A percentile compares a stretch with the other conserved stretches of the same genome.
Conservation (phyloP, 2,329 filamentous ascomycete species). For the Orbilia ellipsospora region DNA sequence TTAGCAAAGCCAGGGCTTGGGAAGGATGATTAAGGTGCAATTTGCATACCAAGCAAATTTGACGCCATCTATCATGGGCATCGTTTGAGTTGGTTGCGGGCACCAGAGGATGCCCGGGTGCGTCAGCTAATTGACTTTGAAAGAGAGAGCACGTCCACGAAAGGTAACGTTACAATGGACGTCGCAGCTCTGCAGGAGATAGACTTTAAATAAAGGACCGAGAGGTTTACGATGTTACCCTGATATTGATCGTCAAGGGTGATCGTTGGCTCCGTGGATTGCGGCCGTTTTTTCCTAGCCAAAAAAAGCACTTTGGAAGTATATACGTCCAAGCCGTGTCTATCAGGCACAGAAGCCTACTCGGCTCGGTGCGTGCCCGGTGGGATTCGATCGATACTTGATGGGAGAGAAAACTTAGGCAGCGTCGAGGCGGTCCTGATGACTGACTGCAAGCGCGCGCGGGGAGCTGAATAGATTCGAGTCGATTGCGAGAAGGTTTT, state of each 20-base stretch:
- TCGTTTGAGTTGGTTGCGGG: slow-evolving; percentile 16
- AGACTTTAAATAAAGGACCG: slow-evolving; percentile 5
- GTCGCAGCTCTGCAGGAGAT: slow-evolving; percentile 14
- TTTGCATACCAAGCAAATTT: slow-evolving; percentile 58
- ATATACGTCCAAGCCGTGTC: no score
- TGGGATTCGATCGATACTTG: not conserved
- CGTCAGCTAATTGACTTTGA: not conserved
- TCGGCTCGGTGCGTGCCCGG: no score
- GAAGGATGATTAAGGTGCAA: not conserved
- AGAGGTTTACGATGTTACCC: slow-evolving; percentile 11
- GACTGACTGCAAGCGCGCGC: not conserved
- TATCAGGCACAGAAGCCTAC: no score
- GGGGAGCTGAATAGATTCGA: not conserved
- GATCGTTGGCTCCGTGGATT: slow-evolving; percentile 4
- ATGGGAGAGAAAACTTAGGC: not conserved
- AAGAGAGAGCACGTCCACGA: not conserved
- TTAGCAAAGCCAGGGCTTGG: not conserved
- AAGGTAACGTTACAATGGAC: slow-evolving; percentile 27
- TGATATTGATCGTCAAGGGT: slow-evolving; percentile 6
- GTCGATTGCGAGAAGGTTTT: slow-evolving; percentile 5
- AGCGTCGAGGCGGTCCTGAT: not conserved
- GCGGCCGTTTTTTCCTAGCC: slow-evolving; percentile 1
- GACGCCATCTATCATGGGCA: slow-evolving; percentile 58
- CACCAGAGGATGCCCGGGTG: not conserved
- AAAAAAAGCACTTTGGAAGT: not conserved